Evolutionary conservation across 441 rosid species (phyloP), one percentile per base, ranked within the genome.

Genomic region (Manihot esculenta): DNA sequence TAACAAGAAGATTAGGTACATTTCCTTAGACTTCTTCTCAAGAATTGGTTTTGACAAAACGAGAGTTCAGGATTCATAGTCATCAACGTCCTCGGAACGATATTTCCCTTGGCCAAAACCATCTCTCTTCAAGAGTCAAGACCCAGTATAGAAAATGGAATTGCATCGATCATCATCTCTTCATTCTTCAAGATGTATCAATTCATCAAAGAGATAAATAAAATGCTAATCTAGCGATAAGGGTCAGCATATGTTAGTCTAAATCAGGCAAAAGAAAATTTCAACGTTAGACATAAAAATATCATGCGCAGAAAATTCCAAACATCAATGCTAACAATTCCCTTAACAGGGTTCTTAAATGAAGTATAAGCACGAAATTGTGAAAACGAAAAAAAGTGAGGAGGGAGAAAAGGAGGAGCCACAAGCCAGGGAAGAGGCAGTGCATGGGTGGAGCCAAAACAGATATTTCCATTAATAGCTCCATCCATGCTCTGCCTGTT

Each of bases 351-450:
- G 42, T 38, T 38, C 9, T 38, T 38, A 9, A 38, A 38, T 38
- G 1, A 7, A 7, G 8, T 5, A 38, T 38, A 20, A 20, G 24
- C 33, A 23, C 24, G 24, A 33, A 33, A 23, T 47, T 26, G 57
- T 54, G 58, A 14, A 51, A 64, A 54, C 9, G 47, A 50, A 59
- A 75, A 54, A 21, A 64, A 24, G 51, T 65, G 65, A 72, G 79
- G 23, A 75, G 69, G 79, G 17, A 72, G 26, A 57, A 47, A 60
- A 47, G 61, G 61, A 63, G 65, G 44, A 66, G 30, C 15, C 56
- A 55, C 10, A 53, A 79, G 93, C 97, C 96, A 93, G 94, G 94
- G 97, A 90, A 90, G 98, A 93, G 98, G 93, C 95, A 93, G 97
- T 89, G 97, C 95, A 93, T 73, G 92, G 91, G 80, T 70, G 68